Conservation (phyloP, 305 asterid species). For the Rubia tinctorum region DNA sequence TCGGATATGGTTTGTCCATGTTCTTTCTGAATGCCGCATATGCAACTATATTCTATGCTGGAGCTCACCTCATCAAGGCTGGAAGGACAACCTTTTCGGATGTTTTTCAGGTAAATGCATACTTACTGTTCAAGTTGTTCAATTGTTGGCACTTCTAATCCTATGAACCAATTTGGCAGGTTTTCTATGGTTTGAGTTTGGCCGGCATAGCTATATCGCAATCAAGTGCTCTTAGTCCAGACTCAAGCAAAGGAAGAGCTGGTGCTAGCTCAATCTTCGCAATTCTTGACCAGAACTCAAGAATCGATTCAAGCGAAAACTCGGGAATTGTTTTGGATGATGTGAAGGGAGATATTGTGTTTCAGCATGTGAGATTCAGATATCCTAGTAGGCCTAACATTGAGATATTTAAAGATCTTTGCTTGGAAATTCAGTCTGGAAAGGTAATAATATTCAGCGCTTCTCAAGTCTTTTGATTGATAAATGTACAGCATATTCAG, state of each 20-base stretch:
- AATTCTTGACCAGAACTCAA: conserved; percentile 47
- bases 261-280: conserved; percentile 56
- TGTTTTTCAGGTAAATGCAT: conserved; percentile 50
- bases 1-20: conserved; percentile 50
- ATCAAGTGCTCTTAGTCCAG: conserved; percentile 63
- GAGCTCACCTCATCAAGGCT: conserved; percentile 55
- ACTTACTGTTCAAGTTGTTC: no score
- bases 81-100: conserved; percentile 49
- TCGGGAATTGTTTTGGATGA: conserved; percentile 37
- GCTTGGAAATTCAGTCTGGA: conserved; percentile 48
- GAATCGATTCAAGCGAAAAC: conserved; percentile 38
- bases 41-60: conserved; percentile 61
- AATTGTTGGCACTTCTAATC: not conserved
- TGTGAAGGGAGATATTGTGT: conserved; percentile 49
- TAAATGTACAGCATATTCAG: not conserved
- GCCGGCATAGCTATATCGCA: conserved; percentile 63
- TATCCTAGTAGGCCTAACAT: conserved; percentile 67
- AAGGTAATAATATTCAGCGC: conserved; percentile 34
- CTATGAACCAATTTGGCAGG: conserved; percentile 29
- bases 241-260: conserved; percentile 47
- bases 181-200: conserved; percentile 56
- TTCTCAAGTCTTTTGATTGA: not conserved
- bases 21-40: conserved; percentile 48
- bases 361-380: conserved; percentile 45
- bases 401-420: conserved; percentile 46